Evolutionary conservation across 1,284 basidiomycete species (phyloP), one percentile per base, ranked within the genome.

Genomic region (Takashimella koratensis): DNA sequence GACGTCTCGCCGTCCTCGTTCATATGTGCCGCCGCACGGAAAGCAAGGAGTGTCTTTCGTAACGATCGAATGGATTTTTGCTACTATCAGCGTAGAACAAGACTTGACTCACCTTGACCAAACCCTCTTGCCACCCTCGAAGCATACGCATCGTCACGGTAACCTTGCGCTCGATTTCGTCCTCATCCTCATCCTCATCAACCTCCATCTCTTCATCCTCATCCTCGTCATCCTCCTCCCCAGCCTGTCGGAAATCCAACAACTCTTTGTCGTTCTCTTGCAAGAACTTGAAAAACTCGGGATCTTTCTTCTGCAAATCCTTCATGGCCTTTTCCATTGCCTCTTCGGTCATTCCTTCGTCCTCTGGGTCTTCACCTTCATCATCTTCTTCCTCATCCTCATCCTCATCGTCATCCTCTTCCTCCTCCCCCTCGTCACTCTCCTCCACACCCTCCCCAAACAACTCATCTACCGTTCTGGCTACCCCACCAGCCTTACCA

Each of bases 261-360:
- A 98, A 78, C 51, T 93, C 91, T 52, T 81, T 79, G 76, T 98
- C 95, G 70, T 98, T 95, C 76, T 98, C 91, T 78, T 96, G 87
- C 5, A 98, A 81, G 71, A 96, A 98, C 76, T 96, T 93, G 86
- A 85, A 98, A 78, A 98, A 98, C 67, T 97, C 95, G 19, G 95
- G 95, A 73, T 98, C 96, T 74, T 90, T 95, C 75, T 95, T 88
- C 12, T 88, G 88, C 40, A 98, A 82, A 67, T 90, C 87, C 46
- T 89, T 86, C n/a, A 98, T 83, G 52, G 97, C 69, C 74, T 67
- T 80, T 77, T 54, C 86, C 88, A 69, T 90, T 82, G 86, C 88
- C 43, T 55, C 68, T 57, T 83, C 83, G 39, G 79, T 65, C 43
- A 81, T 78, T 13, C 77, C 80, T 4, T 79, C 82, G 5, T 78